Evolutionary conservation across 2,329 filamentous ascomycete genomes (phyloP).

Genomic region (Fusarium floridanum): DNA sequence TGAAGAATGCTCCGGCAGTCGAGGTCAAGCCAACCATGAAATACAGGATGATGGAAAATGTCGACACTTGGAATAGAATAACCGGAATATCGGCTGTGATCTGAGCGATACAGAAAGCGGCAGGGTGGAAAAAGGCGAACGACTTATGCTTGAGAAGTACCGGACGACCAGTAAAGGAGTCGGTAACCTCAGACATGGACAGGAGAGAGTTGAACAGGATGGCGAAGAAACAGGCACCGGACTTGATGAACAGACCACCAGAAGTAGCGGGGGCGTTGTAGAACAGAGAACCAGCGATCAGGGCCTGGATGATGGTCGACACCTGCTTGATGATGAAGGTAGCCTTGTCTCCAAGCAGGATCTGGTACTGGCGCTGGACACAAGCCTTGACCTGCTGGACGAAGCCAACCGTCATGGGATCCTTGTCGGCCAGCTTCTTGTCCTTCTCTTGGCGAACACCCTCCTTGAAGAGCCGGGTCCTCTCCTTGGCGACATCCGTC

Average conservation of each 20-base stretch:
- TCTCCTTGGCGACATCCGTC: constrained; percentile 59
- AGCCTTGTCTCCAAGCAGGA: constrained; percentile 73
- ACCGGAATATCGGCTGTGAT: constrained; percentile 68
- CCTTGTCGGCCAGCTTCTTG: constrained; percentile 64
- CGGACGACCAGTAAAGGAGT: constrained; percentile 71
- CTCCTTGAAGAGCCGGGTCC: constrained; percentile 67
- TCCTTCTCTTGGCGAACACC: constrained; percentile 67
- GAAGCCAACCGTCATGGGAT: constrained; percentile 69
- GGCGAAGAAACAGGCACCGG: constrained; percentile 74
- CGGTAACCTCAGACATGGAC: constrained; percentile 75
- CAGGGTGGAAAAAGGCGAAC: constrained; percentile 70
- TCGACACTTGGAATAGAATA: constrained; percentile 68
- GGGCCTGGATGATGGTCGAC: constrained; percentile 68
- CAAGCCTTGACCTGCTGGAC: constrained; percentile 67
- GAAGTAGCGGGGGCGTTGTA: constrained; percentile 72
- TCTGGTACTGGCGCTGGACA: constrained; percentile 72
- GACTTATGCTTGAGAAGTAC: constrained; percentile 70
- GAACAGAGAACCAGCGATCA: constrained; percentile 76
- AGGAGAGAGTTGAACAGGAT: constrained; percentile 73
- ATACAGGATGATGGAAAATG: constrained; percentile 71
- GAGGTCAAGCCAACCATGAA: constrained; percentile 72
- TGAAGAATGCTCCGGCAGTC: constrained; percentile 69
- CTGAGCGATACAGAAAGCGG: constrained; percentile 69
- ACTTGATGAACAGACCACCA: constrained; percentile 72
- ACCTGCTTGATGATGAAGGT: constrained; percentile 74